A percentile compares a stretch with the other conserved stretches of the same genome.
Conservation (phyloP, 768 basidiomycete genomes). For the Agaricus blazei region DNA sequence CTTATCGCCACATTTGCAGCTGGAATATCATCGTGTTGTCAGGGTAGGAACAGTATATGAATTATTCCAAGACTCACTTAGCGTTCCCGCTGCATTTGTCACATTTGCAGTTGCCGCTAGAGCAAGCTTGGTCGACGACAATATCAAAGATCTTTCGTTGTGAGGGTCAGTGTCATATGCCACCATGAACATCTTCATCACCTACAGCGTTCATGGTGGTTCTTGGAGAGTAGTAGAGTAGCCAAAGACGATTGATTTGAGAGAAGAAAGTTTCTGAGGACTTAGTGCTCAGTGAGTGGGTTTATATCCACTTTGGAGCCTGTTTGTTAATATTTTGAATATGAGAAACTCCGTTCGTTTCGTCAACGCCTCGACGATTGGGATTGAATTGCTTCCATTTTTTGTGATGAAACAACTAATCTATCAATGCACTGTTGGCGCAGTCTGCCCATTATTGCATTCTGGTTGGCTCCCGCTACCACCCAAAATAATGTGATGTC, state of each 20-base stretch:
- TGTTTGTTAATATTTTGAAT: slow-evolving; percentile 16
- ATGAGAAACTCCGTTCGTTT: neutral
- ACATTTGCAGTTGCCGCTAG: slow-evolving; percentile 20
- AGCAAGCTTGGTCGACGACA: slow-evolving; percentile 42
- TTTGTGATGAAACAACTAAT: too few relatives aligned
- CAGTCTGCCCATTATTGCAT: too few relatives aligned
- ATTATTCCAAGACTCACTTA: neutral
- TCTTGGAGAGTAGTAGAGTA: slow-evolving; percentile 5
- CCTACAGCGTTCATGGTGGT: slow-evolving; percentile 10
- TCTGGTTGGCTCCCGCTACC: too few relatives aligned
- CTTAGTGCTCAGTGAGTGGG: neutral
- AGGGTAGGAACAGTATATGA: neutral
- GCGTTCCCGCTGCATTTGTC: neutral
- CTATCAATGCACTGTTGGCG: too few relatives aligned
- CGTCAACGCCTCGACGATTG: too few relatives aligned
- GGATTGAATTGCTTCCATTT: too few relatives aligned
- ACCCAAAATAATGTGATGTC: neutral
- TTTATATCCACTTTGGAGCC: slow-evolving; percentile 6
- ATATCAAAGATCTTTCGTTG: slow-evolving; percentile 29
- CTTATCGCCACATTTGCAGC: slow-evolving; percentile 30
- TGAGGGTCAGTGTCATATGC: slow-evolving; percentile 10
- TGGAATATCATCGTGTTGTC: slow-evolving; percentile 16
- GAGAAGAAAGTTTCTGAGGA: slow-evolving; percentile 8
- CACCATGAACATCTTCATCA: slow-evolving; percentile 9
- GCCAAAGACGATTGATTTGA: neutral